phyloP scores from a whole-genome alignment of 163 green algal species.

The Chloromonas sp. region DNA sequence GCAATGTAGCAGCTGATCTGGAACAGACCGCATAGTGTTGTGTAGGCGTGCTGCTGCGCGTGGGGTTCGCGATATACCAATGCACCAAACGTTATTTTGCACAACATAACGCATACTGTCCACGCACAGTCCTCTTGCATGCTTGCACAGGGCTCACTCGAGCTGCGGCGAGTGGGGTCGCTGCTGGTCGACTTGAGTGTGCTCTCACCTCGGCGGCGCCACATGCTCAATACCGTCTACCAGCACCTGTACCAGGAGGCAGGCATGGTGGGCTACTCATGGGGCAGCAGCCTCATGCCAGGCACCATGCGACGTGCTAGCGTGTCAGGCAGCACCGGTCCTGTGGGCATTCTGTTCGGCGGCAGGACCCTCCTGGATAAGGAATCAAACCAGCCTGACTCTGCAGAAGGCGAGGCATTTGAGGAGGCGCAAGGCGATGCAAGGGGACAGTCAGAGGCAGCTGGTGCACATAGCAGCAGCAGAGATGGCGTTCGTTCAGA shows the following conservation, averaged over 20 bases:
- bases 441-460: neutral
- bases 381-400: too few species aligned
- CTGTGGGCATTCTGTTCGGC: neutral
- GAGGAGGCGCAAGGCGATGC: too few species aligned
- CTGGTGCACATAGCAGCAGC: neutral
- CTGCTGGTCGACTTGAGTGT: neutral
- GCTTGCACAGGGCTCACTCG: neutral
- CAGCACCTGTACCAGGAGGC: constrained; percentile 2
- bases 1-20: too few species aligned
- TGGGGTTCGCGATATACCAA: too few species aligned
- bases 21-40: too few species aligned
- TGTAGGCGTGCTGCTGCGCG: too few species aligned
- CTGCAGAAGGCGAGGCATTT: too few species aligned
- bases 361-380: too few species aligned
- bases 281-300: neutral
- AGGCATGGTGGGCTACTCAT: neutral
- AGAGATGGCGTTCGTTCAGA: neutral
- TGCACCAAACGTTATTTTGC: too few species aligned
- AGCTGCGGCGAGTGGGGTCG: neutral
- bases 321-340: neutral
- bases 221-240: constrained; percentile 1
- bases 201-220: neutral
- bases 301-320: too few species aligned
- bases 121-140: too few species aligned
- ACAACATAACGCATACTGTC: too few species aligned